Conservation (phyloP, 371 early-diverging fungal species). For the Lichtheimia hyalospora region DNA sequence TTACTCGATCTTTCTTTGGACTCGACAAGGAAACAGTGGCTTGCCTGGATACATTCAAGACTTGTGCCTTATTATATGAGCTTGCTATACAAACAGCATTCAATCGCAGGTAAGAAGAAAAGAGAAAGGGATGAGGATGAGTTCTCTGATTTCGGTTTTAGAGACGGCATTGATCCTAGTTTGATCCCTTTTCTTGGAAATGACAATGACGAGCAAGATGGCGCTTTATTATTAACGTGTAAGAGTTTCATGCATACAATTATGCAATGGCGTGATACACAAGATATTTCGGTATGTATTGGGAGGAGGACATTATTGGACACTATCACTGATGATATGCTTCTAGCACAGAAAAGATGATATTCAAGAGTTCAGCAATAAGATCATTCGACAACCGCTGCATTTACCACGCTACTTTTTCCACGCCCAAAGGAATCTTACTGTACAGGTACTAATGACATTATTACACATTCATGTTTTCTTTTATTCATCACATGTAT, state of each 20-base stretch:
- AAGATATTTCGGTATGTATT: background rate
- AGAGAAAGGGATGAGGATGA: no score
- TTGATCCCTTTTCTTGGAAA: constrained; percentile 25
- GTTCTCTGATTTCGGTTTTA: background rate
- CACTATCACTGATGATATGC: background rate
- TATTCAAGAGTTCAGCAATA: constrained; percentile 16
- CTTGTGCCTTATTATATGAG: constrained; percentile 32
- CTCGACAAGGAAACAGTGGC: constrained; percentile 20
- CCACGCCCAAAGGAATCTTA: constrained; percentile 20
- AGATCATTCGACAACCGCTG: constrained; percentile 23
- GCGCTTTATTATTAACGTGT: constrained; percentile 9
- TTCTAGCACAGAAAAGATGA: constrained; percentile 12
- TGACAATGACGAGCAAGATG: constrained; percentile 2
- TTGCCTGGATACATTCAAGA: constrained; percentile 27
- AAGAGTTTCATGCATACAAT: constrained; percentile 18
- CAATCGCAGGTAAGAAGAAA: constrained; percentile 9
- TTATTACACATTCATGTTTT: background rate
- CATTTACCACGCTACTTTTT: constrained; percentile 34
- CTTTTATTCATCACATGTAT: background rate
- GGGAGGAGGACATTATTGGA: background rate
- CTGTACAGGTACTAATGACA: constrained; percentile 15
- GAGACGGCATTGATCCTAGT: constrained; percentile 22
- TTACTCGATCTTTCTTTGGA: constrained; percentile 24
- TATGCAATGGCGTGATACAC: constrained; percentile 18
- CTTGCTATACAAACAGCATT: constrained; percentile 26